Evolutionary conservation across 164 flowering plant species (phyloP), one percentile per base, ranked within the genome.

Genomic region (Magnolia officinalis): DNA sequence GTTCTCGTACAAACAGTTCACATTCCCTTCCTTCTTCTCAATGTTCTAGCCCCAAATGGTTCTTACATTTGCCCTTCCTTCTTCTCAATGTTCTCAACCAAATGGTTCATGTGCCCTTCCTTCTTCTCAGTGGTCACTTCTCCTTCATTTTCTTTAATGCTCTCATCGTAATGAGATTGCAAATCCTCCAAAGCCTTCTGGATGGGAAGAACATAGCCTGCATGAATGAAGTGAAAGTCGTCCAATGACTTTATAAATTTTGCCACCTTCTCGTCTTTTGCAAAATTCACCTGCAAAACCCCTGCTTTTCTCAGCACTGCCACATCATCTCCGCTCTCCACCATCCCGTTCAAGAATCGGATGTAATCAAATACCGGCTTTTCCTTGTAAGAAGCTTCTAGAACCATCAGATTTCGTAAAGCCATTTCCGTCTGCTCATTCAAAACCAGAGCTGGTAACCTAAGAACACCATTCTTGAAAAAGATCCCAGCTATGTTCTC

Each of bases 211-310:
- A 37, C 6, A 37, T 37, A 37, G 6, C 45, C 45, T 37, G 45
- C 45, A 37, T 37, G 45, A 37, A 37, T 37, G 45, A 37, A 37
- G 45, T 37, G 45, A 65, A 21, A 65, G 16, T 29, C 68, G 21
- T 65, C 37, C 21, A 24, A 24, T 29, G 16, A 14, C 55, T 73
- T 73, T 68, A 37, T 21, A 14, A 73, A 63, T 11, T 19, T 65
- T n/a, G 63, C 67, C 68, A 63, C 68, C 67, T 65, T 29, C 29
- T 65, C 68, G 1, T 20, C 74, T 50, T 49, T 73, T 68, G 23
- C 31, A 45, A 61, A 73, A 26, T 73, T 49, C 67, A 67, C 64
- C 26, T 26, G 63, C 55, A 73, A n/a, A 50, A 20, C 49, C 37
- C 68, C 75, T 61, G 6, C 45, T n/a, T 9, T 73, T 61, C 49